phyloP scores from a whole-genome alignment of 768 basidiomycete species.

The Mycena rebaudengoi region DNA sequence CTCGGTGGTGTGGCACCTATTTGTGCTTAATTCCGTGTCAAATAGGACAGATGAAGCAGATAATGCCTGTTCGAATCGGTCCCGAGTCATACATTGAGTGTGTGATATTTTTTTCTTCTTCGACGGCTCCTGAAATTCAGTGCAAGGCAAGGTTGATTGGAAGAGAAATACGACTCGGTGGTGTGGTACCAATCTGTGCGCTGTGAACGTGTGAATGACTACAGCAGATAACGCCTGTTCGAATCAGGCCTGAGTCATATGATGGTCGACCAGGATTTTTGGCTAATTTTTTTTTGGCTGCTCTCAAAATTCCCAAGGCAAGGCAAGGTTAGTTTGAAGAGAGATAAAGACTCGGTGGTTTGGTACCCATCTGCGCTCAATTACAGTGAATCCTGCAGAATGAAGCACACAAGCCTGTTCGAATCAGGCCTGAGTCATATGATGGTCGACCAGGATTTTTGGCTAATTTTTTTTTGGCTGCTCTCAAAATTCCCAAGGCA shows the following conservation, averaged over 20 bases:
- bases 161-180: no score
- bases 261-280: background rate
- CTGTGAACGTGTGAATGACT: no score
- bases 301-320: background rate
- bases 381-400: background rate
- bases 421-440: background rate
- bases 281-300: background rate
- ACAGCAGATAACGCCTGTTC: background rate
- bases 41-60: no score
- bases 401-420: background rate
- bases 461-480: background rate
- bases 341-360: background rate
- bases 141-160: no score
- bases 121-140: no score
- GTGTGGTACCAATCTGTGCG: no score
- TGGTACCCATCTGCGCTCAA: background rate
- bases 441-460: background rate
- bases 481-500: background rate
- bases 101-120: no score
- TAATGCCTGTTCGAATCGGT: background rate
- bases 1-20: no score
- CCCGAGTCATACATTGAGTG: background rate
- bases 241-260: background rate
- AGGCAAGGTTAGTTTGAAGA: background rate
- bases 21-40: no score